A percentile compares a stretch with the other conserved stretches of the same genome.
phyloP scores from a whole-genome alignment of 805 yeast genomes.

The Ogataea thermomethanolica region DNA sequence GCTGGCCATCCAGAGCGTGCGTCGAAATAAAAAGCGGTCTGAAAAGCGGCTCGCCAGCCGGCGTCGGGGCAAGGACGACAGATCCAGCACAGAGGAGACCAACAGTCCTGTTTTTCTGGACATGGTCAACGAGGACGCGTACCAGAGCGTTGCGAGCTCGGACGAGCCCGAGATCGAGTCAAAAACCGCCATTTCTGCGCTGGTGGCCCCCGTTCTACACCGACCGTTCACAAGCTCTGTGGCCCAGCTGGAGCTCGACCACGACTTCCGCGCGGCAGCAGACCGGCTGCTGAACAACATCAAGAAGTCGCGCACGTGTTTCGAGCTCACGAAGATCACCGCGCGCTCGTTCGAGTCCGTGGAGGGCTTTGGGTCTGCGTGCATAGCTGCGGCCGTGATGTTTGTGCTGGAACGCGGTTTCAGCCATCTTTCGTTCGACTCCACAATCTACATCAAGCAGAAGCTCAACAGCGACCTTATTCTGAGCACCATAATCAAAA shows the following conservation, averaged over 20 bases:
- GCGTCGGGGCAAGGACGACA: slow-evolving; percentile 13
- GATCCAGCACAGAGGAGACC: slow-evolving; percentile 30
- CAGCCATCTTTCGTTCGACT: slow-evolving; percentile 48
- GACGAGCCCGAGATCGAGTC: slow-evolving; percentile 30
- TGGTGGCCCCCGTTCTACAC: slow-evolving; percentile 39
- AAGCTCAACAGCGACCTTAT: slow-evolving; percentile 36
- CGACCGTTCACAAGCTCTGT: slow-evolving; percentile 24
- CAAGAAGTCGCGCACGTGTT: slow-evolving; percentile 62
- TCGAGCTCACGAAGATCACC: slow-evolving; percentile 37
- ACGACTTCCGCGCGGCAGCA: slow-evolving; percentile 28
- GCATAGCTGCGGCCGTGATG: slow-evolving; percentile 52
- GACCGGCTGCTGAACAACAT: slow-evolving; percentile 40
- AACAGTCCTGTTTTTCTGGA: slow-evolving; percentile 16
- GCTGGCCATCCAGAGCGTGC: slow-evolving; percentile 89
- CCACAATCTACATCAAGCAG: slow-evolving; percentile 47
- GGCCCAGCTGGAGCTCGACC: slow-evolving; percentile 23
- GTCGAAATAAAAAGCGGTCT: slow-evolving; percentile 79
- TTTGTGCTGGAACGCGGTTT: slow-evolving; percentile 64
- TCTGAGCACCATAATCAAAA: slow-evolving; percentile 44
- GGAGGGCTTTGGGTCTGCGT: slow-evolving; percentile 54
- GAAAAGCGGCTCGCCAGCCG: slow-evolving; percentile 35
- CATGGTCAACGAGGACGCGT: slow-evolving; percentile 19
- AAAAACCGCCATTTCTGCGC: slow-evolving; percentile 44
- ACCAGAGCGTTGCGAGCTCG: not conserved
- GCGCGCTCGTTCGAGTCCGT: slow-evolving; percentile 39